Base-by-base conservation (phyloP, 2,329 filamentous ascomycete species). In the Epichloe coenophiala region DNA sequence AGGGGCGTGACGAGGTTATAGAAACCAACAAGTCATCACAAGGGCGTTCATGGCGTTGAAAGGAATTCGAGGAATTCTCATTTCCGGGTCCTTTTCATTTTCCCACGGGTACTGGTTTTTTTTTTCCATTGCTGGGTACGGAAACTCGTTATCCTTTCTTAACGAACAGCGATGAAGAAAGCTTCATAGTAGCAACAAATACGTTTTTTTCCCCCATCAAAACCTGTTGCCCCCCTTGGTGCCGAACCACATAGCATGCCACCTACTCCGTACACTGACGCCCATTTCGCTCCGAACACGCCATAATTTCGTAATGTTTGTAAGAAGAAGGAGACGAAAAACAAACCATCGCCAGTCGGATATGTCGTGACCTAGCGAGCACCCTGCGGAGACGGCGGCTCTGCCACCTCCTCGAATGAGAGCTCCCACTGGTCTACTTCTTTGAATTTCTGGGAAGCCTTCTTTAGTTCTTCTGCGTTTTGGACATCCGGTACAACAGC, bases 361-460 rank as follows among this genome's bases (percentile, higher is more conserved):
- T n/a, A 41, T 12, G 23, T 23, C 27, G 27, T 8, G 27, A 45
- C 4, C 40, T 52, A 80, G 51, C 76, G 69, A 41, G 71, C 76
- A 56, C 72, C 70, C 38, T 65, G 64, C 1, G 77, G 76, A 19
- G 77, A 80, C 52, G 73, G 76, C 53, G 71, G 72, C 62, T 76
- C 73, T 21, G 72, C 73, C 46, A 80, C 72, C 57, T 81, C 79
- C 67, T 86, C 82, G 63, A 78, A 86, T 47, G 80, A 78, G 54
- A 86, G 66, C 65, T 82, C 73, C 80, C 81, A 86, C 65, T 74
- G 70, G 62, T 86, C 82, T 40, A 86, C 82, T 65, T 85, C 81
- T 62, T 77, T 73, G 58, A 86, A 86, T 65, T 84, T 84, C 61
- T 70, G 73, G 9, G 71, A 71, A 40, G 79, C 77, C 47, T 72